A percentile compares a stretch with the other conserved stretches of the same genome.
Evolutionary conservation across 768 basidiomycete genomes (phyloP).

Genomic region (Phylloporus sp.): DNA sequence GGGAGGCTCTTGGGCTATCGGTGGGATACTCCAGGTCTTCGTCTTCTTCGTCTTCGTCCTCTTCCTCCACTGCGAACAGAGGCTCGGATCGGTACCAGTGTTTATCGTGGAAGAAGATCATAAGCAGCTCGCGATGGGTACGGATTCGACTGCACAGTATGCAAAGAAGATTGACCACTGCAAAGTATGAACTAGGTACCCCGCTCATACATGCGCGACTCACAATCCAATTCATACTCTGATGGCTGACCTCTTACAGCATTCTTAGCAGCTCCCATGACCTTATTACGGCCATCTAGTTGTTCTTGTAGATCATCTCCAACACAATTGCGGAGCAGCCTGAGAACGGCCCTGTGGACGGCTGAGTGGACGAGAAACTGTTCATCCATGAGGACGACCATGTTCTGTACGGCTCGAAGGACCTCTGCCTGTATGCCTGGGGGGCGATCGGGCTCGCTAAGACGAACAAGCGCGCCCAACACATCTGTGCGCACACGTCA

Average conservation of each 20-base stretch:
- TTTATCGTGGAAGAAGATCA: conserved; percentile 97
- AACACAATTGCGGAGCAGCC: conserved; percentile 80
- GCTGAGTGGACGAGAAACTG: conserved; percentile 90
- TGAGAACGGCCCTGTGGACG: conserved; percentile 82
- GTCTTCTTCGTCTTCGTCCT: conserved; percentile 60
- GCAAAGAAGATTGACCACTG: conserved; percentile 90
- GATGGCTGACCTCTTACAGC: conserved; percentile 68
- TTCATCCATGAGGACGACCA: conserved; percentile 89
- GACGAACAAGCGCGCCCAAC: conserved; percentile 75
- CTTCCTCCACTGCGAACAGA: conserved; percentile 71
- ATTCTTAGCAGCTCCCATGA: conserved; percentile 83
- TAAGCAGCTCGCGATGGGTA: conserved; percentile 81
- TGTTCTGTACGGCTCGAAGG: conserved; percentile 80
- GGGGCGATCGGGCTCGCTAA: conserved; percentile 82
- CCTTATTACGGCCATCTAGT: conserved; percentile 67
- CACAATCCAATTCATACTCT: conserved; percentile 86
- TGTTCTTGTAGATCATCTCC: conserved; percentile 92
- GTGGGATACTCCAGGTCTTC: conserved; percentile 28
- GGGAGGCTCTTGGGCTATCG: conserved; percentile 40
- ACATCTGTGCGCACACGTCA: conserved; percentile 51
- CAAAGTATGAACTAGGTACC: conserved; percentile 7
- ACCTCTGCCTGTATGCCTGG: conserved; percentile 91
- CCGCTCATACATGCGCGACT: conserved; percentile 28
- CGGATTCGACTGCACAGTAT: conserved; percentile 90
- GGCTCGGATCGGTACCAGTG: conserved; percentile 80